Evolutionary conservation across 2,329 filamentous ascomycete species (phyloP).

Genomic region (Calonectria pseudoreteaudii): DNA sequence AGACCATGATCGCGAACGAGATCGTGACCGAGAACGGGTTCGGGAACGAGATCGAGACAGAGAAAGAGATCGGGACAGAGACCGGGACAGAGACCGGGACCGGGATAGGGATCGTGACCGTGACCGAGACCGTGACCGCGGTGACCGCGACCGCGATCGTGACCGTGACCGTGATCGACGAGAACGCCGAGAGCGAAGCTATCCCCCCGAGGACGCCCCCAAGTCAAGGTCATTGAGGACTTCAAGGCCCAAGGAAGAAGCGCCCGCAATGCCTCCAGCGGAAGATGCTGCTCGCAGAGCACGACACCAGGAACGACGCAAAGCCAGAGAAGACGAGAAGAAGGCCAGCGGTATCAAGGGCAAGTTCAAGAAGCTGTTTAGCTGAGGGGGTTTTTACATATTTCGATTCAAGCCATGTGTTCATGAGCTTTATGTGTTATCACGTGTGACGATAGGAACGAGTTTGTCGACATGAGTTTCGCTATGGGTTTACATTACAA

Average conservation of each 20-base stretch:
- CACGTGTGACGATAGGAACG: conserved; percentile 40
- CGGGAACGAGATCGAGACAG: conserved; percentile 22
- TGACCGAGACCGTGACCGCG: not conserved
- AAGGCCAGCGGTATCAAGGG: conserved; percentile 46
- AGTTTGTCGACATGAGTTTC: conserved; percentile 26
- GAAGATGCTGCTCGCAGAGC: conserved; percentile 51
- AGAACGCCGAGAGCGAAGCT: conserved; percentile 7
- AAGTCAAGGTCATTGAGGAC: conserved; percentile 26
- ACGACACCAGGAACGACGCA: conserved; percentile 48
- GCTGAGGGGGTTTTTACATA: conserved; percentile 29
- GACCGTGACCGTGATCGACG: not conserved
- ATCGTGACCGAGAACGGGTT: not conserved
- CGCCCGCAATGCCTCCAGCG: conserved; percentile 27
- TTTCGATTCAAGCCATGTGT: conserved; percentile 35
- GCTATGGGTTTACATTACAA: conserved; percentile 1
- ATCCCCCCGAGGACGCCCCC: conserved; percentile 16
- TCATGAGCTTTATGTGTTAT: conserved; percentile 38
- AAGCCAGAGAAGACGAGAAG: conserved; percentile 46
- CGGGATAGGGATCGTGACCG: conserved; percentile 15
- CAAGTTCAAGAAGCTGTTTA: conserved; percentile 47
- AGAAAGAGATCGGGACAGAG: conserved; percentile 31
- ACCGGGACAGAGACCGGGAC: conserved; percentile 21
- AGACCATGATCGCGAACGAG: not conserved
- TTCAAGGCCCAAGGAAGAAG: conserved; percentile 43
- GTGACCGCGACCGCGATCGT: not conserved